phyloP scores from a whole-genome alignment of 805 yeast species.

The Myxozyma melibiosi region DNA sequence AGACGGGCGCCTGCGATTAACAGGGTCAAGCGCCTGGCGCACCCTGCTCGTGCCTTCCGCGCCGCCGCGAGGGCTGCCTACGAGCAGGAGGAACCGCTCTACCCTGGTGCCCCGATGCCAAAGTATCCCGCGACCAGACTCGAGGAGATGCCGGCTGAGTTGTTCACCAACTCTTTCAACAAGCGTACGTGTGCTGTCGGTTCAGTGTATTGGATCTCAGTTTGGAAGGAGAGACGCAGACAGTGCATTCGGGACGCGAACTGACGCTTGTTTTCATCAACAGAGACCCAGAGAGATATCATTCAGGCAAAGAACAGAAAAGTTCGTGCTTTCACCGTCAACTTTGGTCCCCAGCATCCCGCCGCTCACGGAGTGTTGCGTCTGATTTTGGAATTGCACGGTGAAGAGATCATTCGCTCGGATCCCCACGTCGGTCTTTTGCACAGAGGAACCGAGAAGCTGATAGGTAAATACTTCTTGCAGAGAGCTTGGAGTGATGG shows the following conservation, averaged over 20 bases:
- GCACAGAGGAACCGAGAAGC: slow-evolving; percentile 87
- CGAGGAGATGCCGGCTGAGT: slow-evolving; percentile 15
- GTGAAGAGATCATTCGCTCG: slow-evolving; percentile 83
- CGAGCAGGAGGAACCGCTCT: slow-evolving; percentile 1
- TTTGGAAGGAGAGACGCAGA: background rate
- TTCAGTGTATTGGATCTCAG: background rate
- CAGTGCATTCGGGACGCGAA: background rate
- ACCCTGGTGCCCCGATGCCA: slow-evolving; percentile 9
- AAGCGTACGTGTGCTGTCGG: slow-evolving; percentile 8
- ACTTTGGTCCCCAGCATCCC: slow-evolving; percentile 93
- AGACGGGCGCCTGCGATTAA: slow-evolving; percentile 5
- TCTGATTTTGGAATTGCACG: slow-evolving; percentile 80
- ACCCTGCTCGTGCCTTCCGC: slow-evolving; percentile 7
- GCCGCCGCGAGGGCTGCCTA: slow-evolving; percentile 1
- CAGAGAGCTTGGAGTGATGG: too few species aligned
- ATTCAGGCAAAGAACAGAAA: slow-evolving; percentile 42
- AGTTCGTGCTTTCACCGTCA: slow-evolving; percentile 84
- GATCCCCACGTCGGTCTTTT: slow-evolving; percentile 89
- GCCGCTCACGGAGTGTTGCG: slow-evolving; percentile 94
- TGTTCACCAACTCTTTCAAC: slow-evolving; percentile 24
- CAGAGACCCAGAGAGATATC: slow-evolving; percentile 22
- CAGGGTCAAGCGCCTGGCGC: background rate
- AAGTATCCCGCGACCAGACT: slow-evolving; percentile 20
- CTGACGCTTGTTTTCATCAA: background rate
- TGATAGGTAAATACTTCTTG: slow-evolving; percentile 59